These are phyloP conservation scores for Cryphonectria carpinicola DNA, from an alignment of 2,329 filamentous ascomycete species.

Conservation along the genomic window DNA sequence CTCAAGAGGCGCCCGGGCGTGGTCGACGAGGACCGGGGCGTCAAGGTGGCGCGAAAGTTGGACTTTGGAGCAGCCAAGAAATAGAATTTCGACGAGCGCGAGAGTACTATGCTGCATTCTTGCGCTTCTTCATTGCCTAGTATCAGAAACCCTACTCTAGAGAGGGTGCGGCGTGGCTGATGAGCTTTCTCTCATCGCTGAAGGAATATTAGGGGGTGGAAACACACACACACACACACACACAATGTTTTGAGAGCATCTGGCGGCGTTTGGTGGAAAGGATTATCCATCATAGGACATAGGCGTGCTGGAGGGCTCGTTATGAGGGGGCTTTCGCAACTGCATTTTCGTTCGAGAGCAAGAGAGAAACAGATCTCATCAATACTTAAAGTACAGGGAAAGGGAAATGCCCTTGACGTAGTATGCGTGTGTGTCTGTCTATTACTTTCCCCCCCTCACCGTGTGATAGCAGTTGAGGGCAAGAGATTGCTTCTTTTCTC, in stretches of 20 bases:
- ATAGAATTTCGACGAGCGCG: slow-evolving; percentile 25
- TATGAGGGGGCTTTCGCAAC: not conserved
- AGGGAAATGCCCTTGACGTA: too few relatives aligned
- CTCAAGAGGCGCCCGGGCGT: slow-evolving; percentile 76
- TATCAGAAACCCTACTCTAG: not conserved
- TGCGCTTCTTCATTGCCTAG: not conserved
- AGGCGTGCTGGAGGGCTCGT: not conserved
- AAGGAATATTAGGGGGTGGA: too few relatives aligned
- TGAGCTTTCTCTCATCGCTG: not conserved
- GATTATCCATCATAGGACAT: not conserved
- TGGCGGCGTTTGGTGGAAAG: not conserved
- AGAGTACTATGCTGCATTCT: not conserved
- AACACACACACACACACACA: not conserved
- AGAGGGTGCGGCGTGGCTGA: slow-evolving; percentile 7
- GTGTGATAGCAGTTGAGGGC: too few relatives aligned
- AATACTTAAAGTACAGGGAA: too few relatives aligned
- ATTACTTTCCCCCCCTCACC: too few relatives aligned
- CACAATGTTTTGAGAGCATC: not conserved
- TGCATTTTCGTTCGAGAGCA: not conserved
- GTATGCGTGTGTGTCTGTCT: too few relatives aligned
- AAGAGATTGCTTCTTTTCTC: too few relatives aligned
- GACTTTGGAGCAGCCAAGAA: slow-evolving; percentile 66
- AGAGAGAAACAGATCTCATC: not conserved
- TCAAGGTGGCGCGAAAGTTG: slow-evolving; percentile 81
- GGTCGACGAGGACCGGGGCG: slow-evolving; percentile 68